phyloP scores from a whole-genome alignment of 768 basidiomycete genomes.

The Coprinellus aureogranulatus region DNA sequence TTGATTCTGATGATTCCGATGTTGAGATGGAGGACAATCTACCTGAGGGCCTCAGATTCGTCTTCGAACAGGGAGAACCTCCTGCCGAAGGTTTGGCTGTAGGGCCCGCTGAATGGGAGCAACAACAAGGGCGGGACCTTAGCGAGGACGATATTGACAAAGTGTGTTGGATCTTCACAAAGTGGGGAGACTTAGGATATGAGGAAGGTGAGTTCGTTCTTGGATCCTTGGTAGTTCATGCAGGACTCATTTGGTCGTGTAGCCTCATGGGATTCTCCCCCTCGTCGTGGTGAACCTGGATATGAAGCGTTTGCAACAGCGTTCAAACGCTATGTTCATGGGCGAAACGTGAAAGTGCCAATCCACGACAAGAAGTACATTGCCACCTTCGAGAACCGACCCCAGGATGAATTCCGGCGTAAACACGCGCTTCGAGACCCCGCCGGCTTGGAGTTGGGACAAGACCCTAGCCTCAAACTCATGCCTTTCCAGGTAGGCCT shows the following conservation, averaged over 20 bases:
- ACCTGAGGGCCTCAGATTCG: slow-evolving; percentile 32
- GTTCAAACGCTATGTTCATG: slow-evolving; percentile 61
- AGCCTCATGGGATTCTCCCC: slow-evolving; percentile 96
- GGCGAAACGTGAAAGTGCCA: slow-evolving; percentile 60
- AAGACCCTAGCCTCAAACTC: slow-evolving; percentile 58
- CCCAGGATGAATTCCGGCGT: slow-evolving; percentile 51
- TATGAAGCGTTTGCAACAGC: slow-evolving; percentile 68
- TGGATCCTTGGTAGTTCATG: neutral
- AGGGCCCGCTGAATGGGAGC: slow-evolving; percentile 63
- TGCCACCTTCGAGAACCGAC: slow-evolving; percentile 47
- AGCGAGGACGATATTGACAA: slow-evolving; percentile 50
- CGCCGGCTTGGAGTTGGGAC: slow-evolving; percentile 65
- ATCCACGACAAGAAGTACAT: slow-evolving; percentile 39
- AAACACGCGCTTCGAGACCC: slow-evolving; percentile 46
- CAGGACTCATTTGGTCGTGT: slow-evolving; percentile 1
- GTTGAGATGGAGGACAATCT: slow-evolving; percentile 29
- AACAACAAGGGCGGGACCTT: slow-evolving; percentile 28
- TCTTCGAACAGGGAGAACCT: slow-evolving; percentile 61
- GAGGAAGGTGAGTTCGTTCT: slow-evolving; percentile 66
- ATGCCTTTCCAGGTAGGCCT: slow-evolving; percentile 82
- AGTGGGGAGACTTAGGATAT: slow-evolving; percentile 93
- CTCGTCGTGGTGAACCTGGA: slow-evolving; percentile 51
- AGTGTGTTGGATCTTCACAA: slow-evolving; percentile 82
- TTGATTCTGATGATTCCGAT: slow-evolving; percentile 28
- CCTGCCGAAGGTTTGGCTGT: slow-evolving; percentile 55